These are phyloP conservation scores for Cladosporium cucumerinum DNA, from an alignment of 2,329 filamentous ascomycete species.

Conservation along the genomic window DNA sequence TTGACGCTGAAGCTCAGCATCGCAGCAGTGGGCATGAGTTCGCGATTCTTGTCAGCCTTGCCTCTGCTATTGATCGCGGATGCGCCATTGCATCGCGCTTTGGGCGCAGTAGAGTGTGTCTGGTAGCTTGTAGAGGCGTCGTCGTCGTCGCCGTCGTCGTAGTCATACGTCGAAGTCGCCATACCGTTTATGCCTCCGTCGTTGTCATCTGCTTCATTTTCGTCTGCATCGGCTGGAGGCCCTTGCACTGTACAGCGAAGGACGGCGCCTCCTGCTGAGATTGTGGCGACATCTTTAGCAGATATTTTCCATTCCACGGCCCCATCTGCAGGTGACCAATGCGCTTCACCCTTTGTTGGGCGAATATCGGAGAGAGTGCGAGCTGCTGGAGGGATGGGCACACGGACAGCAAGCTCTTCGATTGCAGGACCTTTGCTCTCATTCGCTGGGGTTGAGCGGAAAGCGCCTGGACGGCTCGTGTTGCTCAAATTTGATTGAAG, in stretches of 20 bases:
- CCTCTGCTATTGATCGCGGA: constrained; percentile 15
- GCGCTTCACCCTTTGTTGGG: constrained; percentile 77
- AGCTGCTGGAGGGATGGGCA: constrained; percentile 75
- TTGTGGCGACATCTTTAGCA: constrained; percentile 64
- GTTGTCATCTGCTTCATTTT: constrained; percentile 43
- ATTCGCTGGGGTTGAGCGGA: constrained; percentile 22
- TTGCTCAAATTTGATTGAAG: constrained; percentile 29
- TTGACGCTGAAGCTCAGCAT: constrained; percentile 53
- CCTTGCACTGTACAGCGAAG: constrained; percentile 80
- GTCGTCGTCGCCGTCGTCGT: constrained; percentile 38
- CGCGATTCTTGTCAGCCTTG: constrained; percentile 33
- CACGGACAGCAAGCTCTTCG: constrained; percentile 72
- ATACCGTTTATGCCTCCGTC: constrained; percentile 33
- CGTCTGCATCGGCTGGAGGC: constrained; percentile 45
- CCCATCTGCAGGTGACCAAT: constrained; percentile 70
- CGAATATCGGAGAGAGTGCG: constrained; percentile 80
- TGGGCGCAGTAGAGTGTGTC: not conserved
- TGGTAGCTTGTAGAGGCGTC: constrained; percentile 27
- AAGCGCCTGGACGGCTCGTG: constrained; percentile 21
- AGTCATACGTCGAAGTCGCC: constrained; percentile 43
- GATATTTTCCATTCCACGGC: constrained; percentile 79
- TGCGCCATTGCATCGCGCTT: not conserved
- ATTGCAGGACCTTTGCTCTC: constrained; percentile 45
- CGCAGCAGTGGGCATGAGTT: constrained; percentile 48
- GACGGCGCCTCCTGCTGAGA: constrained; percentile 47